Evolutionary conservation across 2,329 filamentous ascomycete genomes (phyloP), one percentile per base, ranked within the genome.

Genomic region (Colletotrichum sp.): DNA sequence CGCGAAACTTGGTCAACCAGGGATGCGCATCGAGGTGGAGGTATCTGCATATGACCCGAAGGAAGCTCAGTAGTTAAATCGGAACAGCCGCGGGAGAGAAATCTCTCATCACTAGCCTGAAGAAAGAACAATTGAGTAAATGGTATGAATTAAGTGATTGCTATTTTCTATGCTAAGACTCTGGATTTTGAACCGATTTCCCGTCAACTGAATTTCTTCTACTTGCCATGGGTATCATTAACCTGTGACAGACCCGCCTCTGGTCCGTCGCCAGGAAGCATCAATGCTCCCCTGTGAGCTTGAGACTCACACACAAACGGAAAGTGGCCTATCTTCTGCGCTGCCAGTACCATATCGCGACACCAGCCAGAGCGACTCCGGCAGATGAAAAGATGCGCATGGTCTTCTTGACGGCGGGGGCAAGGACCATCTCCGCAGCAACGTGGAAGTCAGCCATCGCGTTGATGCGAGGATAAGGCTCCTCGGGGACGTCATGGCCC

Each of bases 11-110:
- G 87, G 81, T 0, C 78, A 82, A 69, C 83, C 84, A 64, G 82
- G 82, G 67, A 89, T 89, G 87, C 78, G 81, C 27, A 83, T 89
- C 9, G 87, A 89, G 78, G 86, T 89, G 79, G 88, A 89, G 78
- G 87, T 88, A 19, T 80, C 79, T 16, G 86, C 85, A 3, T 62
- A 76, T 32, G 77, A n/a, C n/a, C n/a, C n/a, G n/a, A n/a, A n/a
- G n/a, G n/a, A n/a, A n/a, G n/a, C n/a, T n/a, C n/a, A n/a, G n/a
- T n/a, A n/a, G n/a, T n/a, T n/a, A n/a, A n/a, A n/a, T n/a, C n/a
- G n/a, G n/a, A n/a, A n/a, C n/a, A n/a, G n/a, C n/a, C n/a, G n/a
- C n/a, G n/a, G n/a, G n/a, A n/a, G n/a, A n/a, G n/a, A n/a, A n/a
- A n/a, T n/a, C n/a, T n/a, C n/a, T n/a, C n/a, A n/a, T n/a, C n/a